Conservation (phyloP, 2,329 filamentous ascomycete genomes). For the Monosporascus sp. region DNA sequence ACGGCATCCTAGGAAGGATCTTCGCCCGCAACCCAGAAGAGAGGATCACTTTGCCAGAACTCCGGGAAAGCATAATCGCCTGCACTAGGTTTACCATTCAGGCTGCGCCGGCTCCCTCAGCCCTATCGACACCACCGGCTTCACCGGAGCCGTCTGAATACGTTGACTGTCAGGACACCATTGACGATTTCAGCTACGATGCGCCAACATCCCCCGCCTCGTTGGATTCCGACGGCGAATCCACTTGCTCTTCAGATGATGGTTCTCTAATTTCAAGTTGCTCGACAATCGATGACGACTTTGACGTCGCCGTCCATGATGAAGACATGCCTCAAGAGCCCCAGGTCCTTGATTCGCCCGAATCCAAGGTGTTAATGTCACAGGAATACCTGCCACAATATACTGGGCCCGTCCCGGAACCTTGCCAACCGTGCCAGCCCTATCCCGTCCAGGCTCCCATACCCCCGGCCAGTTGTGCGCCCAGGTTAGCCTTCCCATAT, state of each 20-base stretch:
- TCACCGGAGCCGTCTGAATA: constrained; percentile 41
- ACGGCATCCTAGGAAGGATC: constrained; percentile 78
- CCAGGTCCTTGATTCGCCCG: constrained; percentile 42
- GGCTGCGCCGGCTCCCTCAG: constrained; percentile 24
- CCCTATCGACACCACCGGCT: constrained; percentile 34
- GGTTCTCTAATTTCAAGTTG: constrained; percentile 51
- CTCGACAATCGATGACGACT: constrained; percentile 44
- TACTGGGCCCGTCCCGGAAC: constrained; percentile 31
- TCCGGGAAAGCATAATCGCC: constrained; percentile 68
- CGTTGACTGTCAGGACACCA: constrained; percentile 42
- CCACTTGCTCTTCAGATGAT: constrained; percentile 45
- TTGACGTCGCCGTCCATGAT: constrained; percentile 38
- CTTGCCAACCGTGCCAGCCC: constrained; percentile 28
- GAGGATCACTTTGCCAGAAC: constrained; percentile 74
- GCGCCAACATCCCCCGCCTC: constrained; percentile 44
- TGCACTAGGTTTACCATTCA: constrained; percentile 68
- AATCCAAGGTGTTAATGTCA: constrained; percentile 35
- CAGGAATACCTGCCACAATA: constrained; percentile 46
- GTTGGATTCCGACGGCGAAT: constrained; percentile 37
- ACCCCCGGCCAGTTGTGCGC: constrained; percentile 29
- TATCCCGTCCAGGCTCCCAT: constrained; percentile 19
- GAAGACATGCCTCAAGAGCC: constrained; percentile 35
- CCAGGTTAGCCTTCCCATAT: constrained; percentile 44
- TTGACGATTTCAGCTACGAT: constrained; percentile 39
- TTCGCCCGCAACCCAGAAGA: constrained; percentile 82